These are phyloP conservation scores for Amaranthus palmeri DNA, from an alignment of 148 eudicot genomes.

Conservation along the genomic window DNA sequence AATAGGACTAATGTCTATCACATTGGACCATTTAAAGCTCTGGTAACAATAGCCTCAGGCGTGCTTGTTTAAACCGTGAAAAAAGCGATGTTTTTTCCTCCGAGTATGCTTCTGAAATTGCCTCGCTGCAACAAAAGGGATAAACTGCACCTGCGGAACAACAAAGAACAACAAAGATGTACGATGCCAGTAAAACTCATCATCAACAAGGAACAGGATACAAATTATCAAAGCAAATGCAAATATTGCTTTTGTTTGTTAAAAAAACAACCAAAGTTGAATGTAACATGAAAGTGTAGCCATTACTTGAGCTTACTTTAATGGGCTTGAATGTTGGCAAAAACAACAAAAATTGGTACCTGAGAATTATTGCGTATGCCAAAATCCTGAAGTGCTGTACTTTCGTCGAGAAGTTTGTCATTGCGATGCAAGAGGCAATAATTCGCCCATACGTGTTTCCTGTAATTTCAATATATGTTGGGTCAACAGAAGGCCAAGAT, in stretches of 20 bases:
- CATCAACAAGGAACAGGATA: not conserved
- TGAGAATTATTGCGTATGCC: constrained; percentile 84
- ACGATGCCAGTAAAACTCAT: not conserved
- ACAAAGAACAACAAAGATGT: constrained; percentile 2
- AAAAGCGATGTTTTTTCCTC: constrained; percentile 83
- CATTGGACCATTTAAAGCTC: not conserved
- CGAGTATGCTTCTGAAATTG: constrained; percentile 56
- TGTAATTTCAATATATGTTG: constrained; percentile 27
- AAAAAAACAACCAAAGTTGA: not conserved
- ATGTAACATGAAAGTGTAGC: not conserved
- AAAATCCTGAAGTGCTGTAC: constrained; percentile 55
- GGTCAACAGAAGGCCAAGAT: not conserved
- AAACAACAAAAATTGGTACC: constrained; percentile 30
- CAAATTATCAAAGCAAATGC: not conserved
- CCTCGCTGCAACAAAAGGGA: constrained; percentile 61
- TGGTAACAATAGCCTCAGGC: not conserved
- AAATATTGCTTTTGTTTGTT: not conserved
- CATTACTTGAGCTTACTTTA: not conserved
- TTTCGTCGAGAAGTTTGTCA: constrained; percentile 73
- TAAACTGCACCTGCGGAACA: constrained; percentile 68
- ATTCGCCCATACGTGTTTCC: constrained; percentile 95
- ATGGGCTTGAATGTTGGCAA: not conserved
- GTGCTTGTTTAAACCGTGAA: constrained; percentile 70
- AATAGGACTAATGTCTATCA: not conserved
- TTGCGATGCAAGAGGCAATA: constrained; percentile 70